Evolutionary conservation across 495 filamentous ascomycete species (phyloP), one percentile per base, ranked within the genome.

Genomic region (Astrocystis sublimbata): DNA sequence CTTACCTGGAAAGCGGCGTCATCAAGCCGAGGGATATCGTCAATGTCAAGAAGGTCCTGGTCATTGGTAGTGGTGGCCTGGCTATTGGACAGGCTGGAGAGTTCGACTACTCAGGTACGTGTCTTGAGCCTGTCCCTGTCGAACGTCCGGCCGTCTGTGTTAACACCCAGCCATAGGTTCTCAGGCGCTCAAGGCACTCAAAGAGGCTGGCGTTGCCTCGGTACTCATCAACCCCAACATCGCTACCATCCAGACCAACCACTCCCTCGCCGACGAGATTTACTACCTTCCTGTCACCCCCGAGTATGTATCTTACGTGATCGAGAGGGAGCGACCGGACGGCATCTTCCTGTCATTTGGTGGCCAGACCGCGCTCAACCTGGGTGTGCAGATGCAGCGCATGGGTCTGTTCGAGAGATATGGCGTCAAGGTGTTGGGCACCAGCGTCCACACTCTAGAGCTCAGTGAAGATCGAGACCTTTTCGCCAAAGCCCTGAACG

Each of bases 151-250:
- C 35, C 26, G 55, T 19, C 28, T 38, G 56, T 47, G 56, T 60
- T 66, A 51, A 69, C 33, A 63, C 6, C 30, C 30, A 51, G 0
- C 38, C 31, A 68, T 67, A 97, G 92, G 93, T 51, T 93, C 93
- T n/a, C 93, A 92, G 77, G 93, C 93, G 56, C 88, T 96, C 72
- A 96, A 96, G 80, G 91, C 94, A n/a, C 76, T 98, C 69, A 97
- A 97, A 79, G 92, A 98, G 76, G 94, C 96, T 68, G 93, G 92
- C 31, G 96, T 97, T 38, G 88, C 92, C 72, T 97, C 94, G 5
- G 90, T 98, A 57, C 79, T 98, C 66, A 96, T 98, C 74, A 98
- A 98, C 75, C 94, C 94, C 50, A 98, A 98, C 75, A 98, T 98
- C 74, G 94, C 94, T 53, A 98, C 94, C 58, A 97, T 98, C 65